Percentiles rank a stretch among this genome's conserved stretches.
Evolutionary conservation across 2,329 filamentous ascomycete genomes (phyloP).

Genomic region (Aspergillus jensenii): DNA sequence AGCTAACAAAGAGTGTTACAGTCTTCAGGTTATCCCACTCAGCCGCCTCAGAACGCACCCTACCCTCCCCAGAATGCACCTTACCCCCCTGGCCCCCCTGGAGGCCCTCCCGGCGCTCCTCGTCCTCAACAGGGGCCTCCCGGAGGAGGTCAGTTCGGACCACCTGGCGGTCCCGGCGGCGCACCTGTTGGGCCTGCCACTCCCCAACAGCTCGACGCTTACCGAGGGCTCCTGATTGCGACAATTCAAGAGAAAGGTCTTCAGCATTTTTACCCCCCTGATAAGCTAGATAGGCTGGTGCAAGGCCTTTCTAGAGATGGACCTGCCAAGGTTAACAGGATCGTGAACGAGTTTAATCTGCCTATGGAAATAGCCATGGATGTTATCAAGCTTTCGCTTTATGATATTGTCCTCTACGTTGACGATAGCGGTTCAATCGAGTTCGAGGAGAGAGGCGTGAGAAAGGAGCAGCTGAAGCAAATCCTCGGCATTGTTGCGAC

Average conservation of each 20-base stretch:
- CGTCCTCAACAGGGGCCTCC: slow-evolving; percentile 20
- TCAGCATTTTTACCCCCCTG: slow-evolving; percentile 59
- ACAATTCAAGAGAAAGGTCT: slow-evolving; percentile 62
- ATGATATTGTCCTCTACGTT: slow-evolving; percentile 63
- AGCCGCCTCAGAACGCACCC: slow-evolving; percentile 26
- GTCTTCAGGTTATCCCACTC: slow-evolving; percentile 27
- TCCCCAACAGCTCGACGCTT: slow-evolving; percentile 53
- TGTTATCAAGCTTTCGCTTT: slow-evolving; percentile 62
- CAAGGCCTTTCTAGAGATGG: slow-evolving; percentile 33
- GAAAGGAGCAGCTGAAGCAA: slow-evolving; percentile 65
- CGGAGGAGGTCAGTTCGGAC: slow-evolving; percentile 27
- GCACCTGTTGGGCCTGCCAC: slow-evolving; percentile 41
- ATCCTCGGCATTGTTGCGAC: slow-evolving; percentile 64
- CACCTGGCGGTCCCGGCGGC: slow-evolving; percentile 28
- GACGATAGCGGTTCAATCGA: slow-evolving; percentile 70
- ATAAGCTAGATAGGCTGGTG: slow-evolving; percentile 40
- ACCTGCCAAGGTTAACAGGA: slow-evolving; percentile 50
- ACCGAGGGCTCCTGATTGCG: slow-evolving; percentile 56
- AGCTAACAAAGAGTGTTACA: slow-evolving; percentile 8
- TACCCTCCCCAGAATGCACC: slow-evolving; percentile 34
- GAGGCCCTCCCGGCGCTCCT: slow-evolving; percentile 12
- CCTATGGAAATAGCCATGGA: slow-evolving; percentile 62
- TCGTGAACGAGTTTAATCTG: slow-evolving; percentile 59
- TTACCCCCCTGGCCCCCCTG: slow-evolving; percentile 29
- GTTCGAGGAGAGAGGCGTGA: slow-evolving; percentile 66